Percentiles rank a stretch among this genome's conserved stretches.
Conservation (phyloP, 2,329 filamentous ascomycete genomes). For the Sphaerostilbella broomeana region DNA sequence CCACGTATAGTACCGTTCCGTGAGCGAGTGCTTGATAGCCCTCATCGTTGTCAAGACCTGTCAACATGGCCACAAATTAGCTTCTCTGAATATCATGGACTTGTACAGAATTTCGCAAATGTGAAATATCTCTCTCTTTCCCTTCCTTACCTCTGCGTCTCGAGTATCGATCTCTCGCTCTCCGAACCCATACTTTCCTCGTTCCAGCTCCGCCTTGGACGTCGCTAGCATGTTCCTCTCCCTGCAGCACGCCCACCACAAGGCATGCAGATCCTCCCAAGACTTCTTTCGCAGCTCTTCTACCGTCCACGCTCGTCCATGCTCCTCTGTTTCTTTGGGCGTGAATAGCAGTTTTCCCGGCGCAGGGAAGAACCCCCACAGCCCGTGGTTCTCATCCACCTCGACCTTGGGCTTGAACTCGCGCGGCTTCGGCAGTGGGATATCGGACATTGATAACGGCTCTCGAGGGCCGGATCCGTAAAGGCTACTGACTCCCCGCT, state of each 20-base stretch:
- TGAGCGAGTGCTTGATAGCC: constrained; percentile 75
- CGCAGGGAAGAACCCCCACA: constrained; percentile 85
- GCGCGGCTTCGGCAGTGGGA: constrained; percentile 64
- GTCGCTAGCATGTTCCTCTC: constrained; percentile 89
- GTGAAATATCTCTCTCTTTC: no score
- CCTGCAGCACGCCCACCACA: constrained; percentile 93
- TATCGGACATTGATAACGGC: constrained; percentile 65
- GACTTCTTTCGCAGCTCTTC: constrained; percentile 83
- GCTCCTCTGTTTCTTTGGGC: constrained; percentile 61
- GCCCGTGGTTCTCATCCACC: constrained; percentile 69
- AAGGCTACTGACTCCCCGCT: constrained; percentile 75
- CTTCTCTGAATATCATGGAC: no score
- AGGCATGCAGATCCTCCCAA: constrained; percentile 84
- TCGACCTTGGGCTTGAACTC: constrained; percentile 52
- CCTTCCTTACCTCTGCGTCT: constrained; percentile 56
- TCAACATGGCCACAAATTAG: constrained; percentile 11
- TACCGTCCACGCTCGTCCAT: constrained; percentile 78
- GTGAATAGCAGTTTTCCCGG: constrained; percentile 62
- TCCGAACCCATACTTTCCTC: constrained; percentile 67
- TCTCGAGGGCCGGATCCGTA: constrained; percentile 69
- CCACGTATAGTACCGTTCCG: constrained; percentile 85
- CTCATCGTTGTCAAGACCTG: constrained; percentile 74
- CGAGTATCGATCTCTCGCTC: constrained; percentile 58
- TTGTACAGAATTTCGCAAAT: no score
- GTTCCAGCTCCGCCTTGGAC: constrained; percentile 59